phyloP scores from a whole-genome alignment of 1,284 basidiomycete genomes.

The Phellinidium pouzarii region DNA sequence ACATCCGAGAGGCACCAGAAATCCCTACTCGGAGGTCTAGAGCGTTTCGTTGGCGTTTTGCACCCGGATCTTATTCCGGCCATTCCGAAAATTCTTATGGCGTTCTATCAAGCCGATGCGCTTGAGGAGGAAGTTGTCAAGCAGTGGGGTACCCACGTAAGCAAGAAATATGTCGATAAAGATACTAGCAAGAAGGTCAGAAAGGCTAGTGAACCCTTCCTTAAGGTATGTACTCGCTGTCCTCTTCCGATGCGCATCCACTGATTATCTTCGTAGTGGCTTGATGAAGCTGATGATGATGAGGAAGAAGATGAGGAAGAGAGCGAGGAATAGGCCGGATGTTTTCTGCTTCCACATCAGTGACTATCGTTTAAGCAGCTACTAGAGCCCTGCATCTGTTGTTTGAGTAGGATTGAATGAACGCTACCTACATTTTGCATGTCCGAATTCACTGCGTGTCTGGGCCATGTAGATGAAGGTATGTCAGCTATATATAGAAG shows the following conservation, averaged over 20 bases:
- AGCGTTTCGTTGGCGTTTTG: conserved; percentile 71
- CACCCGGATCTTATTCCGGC: conserved; percentile 59
- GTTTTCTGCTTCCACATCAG: not conserved
- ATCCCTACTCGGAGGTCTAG: conserved; percentile 84
- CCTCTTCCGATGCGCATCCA: not conserved
- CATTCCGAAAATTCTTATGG: conserved; percentile 93
- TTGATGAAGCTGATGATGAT: conserved; percentile 42
- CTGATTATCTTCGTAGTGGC: conserved; percentile 35
- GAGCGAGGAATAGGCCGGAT: conserved; percentile 5
- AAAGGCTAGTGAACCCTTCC: conserved; percentile 92
- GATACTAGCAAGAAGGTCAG: conserved; percentile 94
- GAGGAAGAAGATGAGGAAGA: conserved; percentile 33
- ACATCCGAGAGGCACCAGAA: conserved; percentile 94
- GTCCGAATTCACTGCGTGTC: no score
- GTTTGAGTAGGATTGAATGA: not conserved
- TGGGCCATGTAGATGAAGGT: no score
- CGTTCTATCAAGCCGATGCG: conserved; percentile 87
- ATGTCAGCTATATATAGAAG: no score
- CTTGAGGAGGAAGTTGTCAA: conserved; percentile 88
- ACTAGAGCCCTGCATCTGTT: not conserved
- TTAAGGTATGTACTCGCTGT: conserved; percentile 48
- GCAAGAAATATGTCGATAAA: conserved; percentile 97
- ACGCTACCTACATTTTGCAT: no score
- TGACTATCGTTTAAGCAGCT: no score
- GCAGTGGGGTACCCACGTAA: conserved; percentile 96